Evolutionary conservation across 768 basidiomycete genomes (phyloP).

Genomic region (Cubamyces lactineus): DNA sequence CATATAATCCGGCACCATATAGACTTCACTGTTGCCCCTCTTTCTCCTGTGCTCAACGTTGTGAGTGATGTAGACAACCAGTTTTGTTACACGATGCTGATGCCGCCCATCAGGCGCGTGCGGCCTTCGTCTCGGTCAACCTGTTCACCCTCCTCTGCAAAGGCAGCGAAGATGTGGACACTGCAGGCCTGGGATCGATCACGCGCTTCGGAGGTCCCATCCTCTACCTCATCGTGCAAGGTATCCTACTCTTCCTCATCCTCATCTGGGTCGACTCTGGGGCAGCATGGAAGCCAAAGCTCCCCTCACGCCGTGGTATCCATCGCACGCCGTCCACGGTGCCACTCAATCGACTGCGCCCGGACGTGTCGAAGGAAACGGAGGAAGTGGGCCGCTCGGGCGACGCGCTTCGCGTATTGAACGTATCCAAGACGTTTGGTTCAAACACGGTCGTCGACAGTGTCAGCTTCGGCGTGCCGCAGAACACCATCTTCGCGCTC

Average conservation of each 20-base stretch:
- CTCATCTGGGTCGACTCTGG: slow-evolving; percentile 79
- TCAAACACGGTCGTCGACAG: slow-evolving; percentile 67
- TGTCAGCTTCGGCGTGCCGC: slow-evolving; percentile 67
- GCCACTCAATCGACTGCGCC: slow-evolving; percentile 10
- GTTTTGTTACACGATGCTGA: not conserved
- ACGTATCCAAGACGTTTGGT: slow-evolving; percentile 63
- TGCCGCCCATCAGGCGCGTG: slow-evolving; percentile 49
- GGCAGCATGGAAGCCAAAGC: slow-evolving; percentile 46
- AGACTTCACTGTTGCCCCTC: slow-evolving; percentile 69
- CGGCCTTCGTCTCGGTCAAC: slow-evolving; percentile 78
- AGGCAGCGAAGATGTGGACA: slow-evolving; percentile 50
- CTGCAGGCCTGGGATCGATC: slow-evolving; percentile 54
- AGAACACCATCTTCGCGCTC: slow-evolving; percentile 68
- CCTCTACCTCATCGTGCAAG: slow-evolving; percentile 66
- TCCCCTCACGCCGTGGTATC: slow-evolving; percentile 28
- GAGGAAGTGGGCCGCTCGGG: slow-evolving; percentile 48
- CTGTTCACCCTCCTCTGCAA: slow-evolving; percentile 75
- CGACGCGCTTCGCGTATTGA: slow-evolving; percentile 64
- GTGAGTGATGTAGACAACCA: slow-evolving; percentile 45
- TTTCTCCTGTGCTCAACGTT: slow-evolving; percentile 70
- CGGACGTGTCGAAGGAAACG: slow-evolving; percentile 62
- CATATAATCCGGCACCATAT: not conserved
- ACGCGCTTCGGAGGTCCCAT: slow-evolving; percentile 75
- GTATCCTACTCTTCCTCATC: slow-evolving; percentile 58
- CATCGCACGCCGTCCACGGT: not conserved